phyloP scores from a whole-genome alignment of 768 basidiomycete species.

The Phanerochaete carnosa region DNA sequence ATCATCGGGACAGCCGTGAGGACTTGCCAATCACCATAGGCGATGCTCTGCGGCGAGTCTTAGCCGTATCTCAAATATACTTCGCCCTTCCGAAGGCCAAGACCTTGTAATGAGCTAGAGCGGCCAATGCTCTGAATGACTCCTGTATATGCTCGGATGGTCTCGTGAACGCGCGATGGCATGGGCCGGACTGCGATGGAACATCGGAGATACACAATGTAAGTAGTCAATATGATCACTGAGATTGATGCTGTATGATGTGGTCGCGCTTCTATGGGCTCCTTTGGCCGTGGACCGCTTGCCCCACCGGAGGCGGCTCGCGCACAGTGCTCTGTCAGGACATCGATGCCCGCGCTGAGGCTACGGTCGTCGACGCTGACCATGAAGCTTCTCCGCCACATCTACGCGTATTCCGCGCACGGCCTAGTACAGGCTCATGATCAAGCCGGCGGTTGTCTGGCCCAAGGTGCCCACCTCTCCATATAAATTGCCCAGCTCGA shows the following conservation, averaged over 20 bases:
- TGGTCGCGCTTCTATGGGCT: background rate
- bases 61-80: background rate
- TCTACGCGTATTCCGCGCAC: slow-evolving; percentile 2
- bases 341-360: slow-evolving; percentile 3
- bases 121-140: slow-evolving; percentile 4
- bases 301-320: background rate
- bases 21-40: no score
- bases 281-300: background rate
- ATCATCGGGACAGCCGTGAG: no score
- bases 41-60: background rate
- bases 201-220: background rate
- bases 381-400: background rate
- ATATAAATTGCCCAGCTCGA: background rate
- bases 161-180: background rate
- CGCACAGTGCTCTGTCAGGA: background rate
- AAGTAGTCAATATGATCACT: background rate
- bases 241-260: background rate
- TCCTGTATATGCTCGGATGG: slow-evolving; percentile 4
- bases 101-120: background rate
- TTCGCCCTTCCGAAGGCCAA: background rate
- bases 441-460: background rate
- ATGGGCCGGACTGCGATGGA: background rate
- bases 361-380: background rate
- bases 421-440: background rate
- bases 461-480: background rate